phyloP scores from a whole-genome alignment of 257 asterid species.

The Solanum bulbocastanum region DNA sequence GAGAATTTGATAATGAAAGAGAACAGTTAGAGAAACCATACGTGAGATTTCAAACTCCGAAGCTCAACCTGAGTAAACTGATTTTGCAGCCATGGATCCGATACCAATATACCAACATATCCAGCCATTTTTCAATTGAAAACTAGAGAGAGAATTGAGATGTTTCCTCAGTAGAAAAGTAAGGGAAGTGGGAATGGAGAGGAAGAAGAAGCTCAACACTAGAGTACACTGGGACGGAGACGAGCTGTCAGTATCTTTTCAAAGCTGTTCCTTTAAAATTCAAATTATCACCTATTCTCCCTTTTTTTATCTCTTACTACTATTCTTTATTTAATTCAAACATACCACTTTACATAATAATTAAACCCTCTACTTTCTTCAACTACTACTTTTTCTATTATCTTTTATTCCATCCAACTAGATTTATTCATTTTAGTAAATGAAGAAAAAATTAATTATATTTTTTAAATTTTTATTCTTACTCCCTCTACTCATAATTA shows the following conservation, averaged over 20 bases:
- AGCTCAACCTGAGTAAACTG: constrained; percentile 15
- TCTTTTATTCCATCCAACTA: neutral
- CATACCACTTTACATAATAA: neutral
- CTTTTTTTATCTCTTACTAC: neutral
- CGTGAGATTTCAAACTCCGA: constrained; percentile 8
- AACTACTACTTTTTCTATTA: neutral
- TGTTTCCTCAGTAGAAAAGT: neutral
- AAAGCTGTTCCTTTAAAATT: neutral
- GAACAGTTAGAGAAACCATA: neutral
- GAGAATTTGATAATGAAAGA: neutral
- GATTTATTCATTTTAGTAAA: neutral
- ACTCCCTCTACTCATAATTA: no score
- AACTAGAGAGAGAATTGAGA: neutral
- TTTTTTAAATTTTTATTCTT: no score
- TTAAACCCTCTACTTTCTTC: neutral
- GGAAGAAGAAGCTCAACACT: neutral
- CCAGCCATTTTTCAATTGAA: constrained; percentile 1
- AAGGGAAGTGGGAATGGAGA: neutral
- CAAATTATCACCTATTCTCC: neutral
- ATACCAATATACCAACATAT: constrained; percentile 10
- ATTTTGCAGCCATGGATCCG: constrained; percentile 16
- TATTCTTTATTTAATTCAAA: neutral
- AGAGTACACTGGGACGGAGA: constrained; percentile 6
- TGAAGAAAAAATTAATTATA: neutral
- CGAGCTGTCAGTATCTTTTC: constrained; percentile 7